Percentiles rank a stretch among this genome's conserved stretches.
Evolutionary conservation across 306 rosid species (phyloP).

Genomic region (Corylus heterophylla): DNA sequence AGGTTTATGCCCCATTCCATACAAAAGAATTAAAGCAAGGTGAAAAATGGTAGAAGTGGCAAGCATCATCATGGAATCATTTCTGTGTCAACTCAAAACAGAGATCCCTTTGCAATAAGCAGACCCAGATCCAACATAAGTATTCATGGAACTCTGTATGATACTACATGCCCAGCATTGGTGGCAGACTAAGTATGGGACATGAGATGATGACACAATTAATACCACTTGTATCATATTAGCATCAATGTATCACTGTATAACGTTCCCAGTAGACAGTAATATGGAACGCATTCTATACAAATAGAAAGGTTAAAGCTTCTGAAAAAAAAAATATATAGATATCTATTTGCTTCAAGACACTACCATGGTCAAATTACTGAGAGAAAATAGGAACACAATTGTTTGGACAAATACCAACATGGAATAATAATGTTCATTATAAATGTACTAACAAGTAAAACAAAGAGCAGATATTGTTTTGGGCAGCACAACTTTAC

Average conservation of each 20-base stretch:
- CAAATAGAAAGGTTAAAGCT: neutral
- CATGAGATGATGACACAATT: too few relatives aligned
- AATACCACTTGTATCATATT: neutral
- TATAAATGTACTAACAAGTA: conserved; percentile 29
- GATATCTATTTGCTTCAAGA: neutral
- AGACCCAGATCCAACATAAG: neutral
- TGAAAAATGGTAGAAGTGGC: neutral
- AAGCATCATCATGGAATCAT: neutral
- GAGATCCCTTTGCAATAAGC: neutral
- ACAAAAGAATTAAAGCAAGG: neutral
- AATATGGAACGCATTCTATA: neutral
- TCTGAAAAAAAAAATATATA: neutral
- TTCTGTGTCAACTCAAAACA: neutral
- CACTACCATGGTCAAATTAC: neutral
- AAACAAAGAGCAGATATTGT: conserved; percentile 27
- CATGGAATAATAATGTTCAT: conserved; percentile 26
- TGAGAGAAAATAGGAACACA: neutral
- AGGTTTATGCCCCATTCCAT: neutral
- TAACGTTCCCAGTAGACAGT: neutral
- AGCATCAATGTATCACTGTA: neutral
- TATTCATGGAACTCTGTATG: neutral
- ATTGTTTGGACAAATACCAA: conserved; percentile 32
- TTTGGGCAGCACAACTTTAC: conserved; percentile 27
- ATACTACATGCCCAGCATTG: neutral
- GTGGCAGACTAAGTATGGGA: neutral